Evolutionary conservation across 345 rosid species (phyloP), one percentile per base, ranked within the genome.

Genomic region (Euphorbia pulcherrima): DNA sequence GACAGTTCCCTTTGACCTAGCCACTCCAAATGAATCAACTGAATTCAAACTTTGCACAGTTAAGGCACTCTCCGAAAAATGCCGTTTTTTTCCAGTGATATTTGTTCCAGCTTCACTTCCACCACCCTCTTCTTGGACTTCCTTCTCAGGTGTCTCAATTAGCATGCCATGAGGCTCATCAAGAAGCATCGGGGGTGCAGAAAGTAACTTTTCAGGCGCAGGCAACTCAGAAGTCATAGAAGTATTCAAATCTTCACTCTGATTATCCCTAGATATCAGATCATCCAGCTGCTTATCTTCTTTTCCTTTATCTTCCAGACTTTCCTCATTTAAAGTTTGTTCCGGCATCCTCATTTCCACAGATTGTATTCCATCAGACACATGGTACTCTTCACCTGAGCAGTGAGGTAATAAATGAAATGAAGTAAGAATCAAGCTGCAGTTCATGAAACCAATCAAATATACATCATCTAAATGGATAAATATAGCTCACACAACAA

Each of bases 141-240:
- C 90, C 81, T 78, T 84, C 44, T 81, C 83, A 59, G 92, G 91
- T 24, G 96, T 87, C 47, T 85, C 90, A 65, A 73, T 79, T 28
- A 82, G 67, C 72, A 84, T 78, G 76, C 76, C 81, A 71, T 72
- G 67, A 70, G 84, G 84, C 67, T 71, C 75, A 67, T 81, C 85
- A 62, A 73, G 84, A 65, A 65, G 44, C 57, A 67, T 80, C 39
- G 78, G 83, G 33, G 87, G 84, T 51, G 74, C 85, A 53, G 87
- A 86, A 51, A 92, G 90, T 75, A 92, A 75, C 81, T 71, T 88
- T 77, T 92, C 97, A 68, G 90, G 96, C 58, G 89, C 84, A 66
- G 96, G 86, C 60, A 86, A 71, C 64, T 85, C 89, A 69, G 83
- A 65, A 52, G 64, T 78, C 48, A 56, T 57, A 53, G 71, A 68